A percentile compares a stretch with the other conserved stretches of the same genome.
phyloP scores from a whole-genome alignment of 495 filamentous ascomycete species.

The Poronia punctata region DNA sequence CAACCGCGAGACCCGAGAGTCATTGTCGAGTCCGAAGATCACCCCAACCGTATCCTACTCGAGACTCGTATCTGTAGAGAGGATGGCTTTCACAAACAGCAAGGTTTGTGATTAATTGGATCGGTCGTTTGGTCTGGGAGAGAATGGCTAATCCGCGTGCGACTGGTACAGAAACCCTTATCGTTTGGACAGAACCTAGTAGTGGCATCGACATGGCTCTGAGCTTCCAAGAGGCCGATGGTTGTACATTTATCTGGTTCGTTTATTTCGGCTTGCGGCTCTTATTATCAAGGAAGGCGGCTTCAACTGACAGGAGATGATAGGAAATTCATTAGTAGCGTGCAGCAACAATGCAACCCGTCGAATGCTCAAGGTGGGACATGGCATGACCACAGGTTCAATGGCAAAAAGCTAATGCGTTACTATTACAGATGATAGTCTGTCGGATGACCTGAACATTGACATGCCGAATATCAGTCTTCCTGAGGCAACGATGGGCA shows the following conservation, averaged over 20 bases:
- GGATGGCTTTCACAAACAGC: conserved; percentile 97
- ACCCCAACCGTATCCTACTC: conserved; percentile 71
- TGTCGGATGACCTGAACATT: conserved; percentile 76
- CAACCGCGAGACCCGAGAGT: conserved; percentile 70
- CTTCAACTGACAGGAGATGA: not conserved
- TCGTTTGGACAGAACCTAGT: conserved; percentile 86
- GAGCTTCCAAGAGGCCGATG: conserved; percentile 96
- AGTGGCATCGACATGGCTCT: conserved; percentile 92
- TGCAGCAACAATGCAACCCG: conserved; percentile 55
- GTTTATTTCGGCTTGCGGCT: conserved; percentile 19
- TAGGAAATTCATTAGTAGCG: conserved; percentile 85
- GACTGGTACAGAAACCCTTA: conserved; percentile 69
- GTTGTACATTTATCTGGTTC: conserved; percentile 87
- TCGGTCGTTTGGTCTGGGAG: not conserved
- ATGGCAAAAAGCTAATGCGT: conserved; percentile 2
- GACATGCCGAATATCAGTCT: conserved; percentile 63
- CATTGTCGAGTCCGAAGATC: conserved; percentile 87
- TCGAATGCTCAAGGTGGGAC: conserved; percentile 20
- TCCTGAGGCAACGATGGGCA: conserved; percentile 69
- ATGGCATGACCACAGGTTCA: no score
- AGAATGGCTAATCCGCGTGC: conserved; percentile 22
- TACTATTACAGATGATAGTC: conserved; percentile 63
- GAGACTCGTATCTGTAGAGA: conserved; percentile 89
- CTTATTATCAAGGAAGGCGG: not conserved
- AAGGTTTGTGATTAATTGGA: conserved; percentile 55